Base-by-base conservation (phyloP, 768 basidiomycete species). In the Boletus fagicola region DNA sequence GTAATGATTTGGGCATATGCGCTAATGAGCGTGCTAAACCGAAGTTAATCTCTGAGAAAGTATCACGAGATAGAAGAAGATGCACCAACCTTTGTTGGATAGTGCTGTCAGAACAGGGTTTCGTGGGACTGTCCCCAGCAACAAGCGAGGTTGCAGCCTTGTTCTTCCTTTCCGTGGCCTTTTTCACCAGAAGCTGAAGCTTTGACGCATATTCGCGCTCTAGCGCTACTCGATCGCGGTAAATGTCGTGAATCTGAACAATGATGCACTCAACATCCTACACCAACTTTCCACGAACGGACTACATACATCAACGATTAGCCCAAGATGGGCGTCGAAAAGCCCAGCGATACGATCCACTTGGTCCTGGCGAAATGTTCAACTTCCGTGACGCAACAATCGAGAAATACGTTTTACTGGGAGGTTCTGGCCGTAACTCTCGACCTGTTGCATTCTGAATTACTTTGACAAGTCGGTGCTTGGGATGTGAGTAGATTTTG, bases 121-220 rank as follows among this genome's bases (percentile, higher is more conserved):
- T 88, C 18, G 83, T 82, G 9, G 90, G 88, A 46, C 84, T 84
- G 26, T 78, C 79, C 36, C 90, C 92, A 11, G 92, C 70, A 9
- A 88, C 81, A 24, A 87, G 73, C 10, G 72, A 65, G 0, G 75
- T 65, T 56, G 81, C 81, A 54, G 77, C 77, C 72, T 82, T 89
- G 45, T 72, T 73, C 71, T 87, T 89, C 79, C 84, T 89, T 44
- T 93, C 92, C 11, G 76, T 72, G 1, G 85, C 84, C 67, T 85
- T 91, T 70, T 80, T 85, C 9, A 79, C 78, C 33, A 94, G 70
- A 16, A 76, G 70, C 65, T 87, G 85, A 11, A 94, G 76, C 67
- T 88, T 92, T 26, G 72, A 68, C 0, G 90, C 88, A 67, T 91
- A 93, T 68, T 94, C 91, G 51, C 86, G 83, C 70, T 94, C 92